phyloP scores from a whole-genome alignment of 495 filamentous ascomycete species.

The Trichoderma gamsii region DNA sequence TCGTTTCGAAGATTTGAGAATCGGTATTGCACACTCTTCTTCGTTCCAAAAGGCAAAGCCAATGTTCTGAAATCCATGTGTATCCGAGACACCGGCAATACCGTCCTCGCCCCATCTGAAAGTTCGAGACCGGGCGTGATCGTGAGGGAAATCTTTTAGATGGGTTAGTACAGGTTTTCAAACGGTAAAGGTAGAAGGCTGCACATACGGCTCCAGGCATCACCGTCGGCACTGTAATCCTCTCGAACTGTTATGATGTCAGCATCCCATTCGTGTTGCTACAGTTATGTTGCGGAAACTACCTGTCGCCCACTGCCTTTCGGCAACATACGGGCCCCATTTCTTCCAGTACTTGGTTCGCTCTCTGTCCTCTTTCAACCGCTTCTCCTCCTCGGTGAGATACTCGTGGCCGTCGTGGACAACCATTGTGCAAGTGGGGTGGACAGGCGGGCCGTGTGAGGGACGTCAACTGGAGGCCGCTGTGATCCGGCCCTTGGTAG shows the following conservation, averaged over 20 bases:
- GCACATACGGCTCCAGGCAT: constrained; percentile 89
- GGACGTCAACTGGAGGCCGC: not conserved
- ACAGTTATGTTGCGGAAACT: constrained; percentile 30
- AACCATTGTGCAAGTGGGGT: constrained; percentile 56
- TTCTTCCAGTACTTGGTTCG: constrained; percentile 87
- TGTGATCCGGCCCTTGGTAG: not conserved
- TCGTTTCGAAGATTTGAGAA: not conserved
- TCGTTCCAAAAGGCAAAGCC: constrained; percentile 97
- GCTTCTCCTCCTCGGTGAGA: constrained; percentile 78
- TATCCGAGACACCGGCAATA: constrained; percentile 91
- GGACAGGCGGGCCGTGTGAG: not conserved
- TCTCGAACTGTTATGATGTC: constrained; percentile 63
- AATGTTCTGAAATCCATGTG: constrained; percentile 83
- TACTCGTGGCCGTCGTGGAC: constrained; percentile 79
- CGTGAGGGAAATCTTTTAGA: constrained; percentile 77
- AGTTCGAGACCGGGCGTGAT: constrained; percentile 77
- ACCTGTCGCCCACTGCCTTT: constrained; percentile 87
- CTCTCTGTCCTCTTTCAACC: constrained; percentile 77
- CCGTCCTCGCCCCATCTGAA: constrained; percentile 97
- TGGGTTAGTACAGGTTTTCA: not conserved
- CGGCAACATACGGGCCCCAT: constrained; percentile 77
- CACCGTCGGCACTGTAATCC: constrained; percentile 80
- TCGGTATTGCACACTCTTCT: constrained; percentile 61
- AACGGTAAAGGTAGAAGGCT: not conserved
- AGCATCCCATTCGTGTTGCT: constrained; percentile 15